Evolutionary conservation across 2,329 filamentous ascomycete genomes (phyloP).

Genomic region (Hymenoscyphus fraxineus): DNA sequence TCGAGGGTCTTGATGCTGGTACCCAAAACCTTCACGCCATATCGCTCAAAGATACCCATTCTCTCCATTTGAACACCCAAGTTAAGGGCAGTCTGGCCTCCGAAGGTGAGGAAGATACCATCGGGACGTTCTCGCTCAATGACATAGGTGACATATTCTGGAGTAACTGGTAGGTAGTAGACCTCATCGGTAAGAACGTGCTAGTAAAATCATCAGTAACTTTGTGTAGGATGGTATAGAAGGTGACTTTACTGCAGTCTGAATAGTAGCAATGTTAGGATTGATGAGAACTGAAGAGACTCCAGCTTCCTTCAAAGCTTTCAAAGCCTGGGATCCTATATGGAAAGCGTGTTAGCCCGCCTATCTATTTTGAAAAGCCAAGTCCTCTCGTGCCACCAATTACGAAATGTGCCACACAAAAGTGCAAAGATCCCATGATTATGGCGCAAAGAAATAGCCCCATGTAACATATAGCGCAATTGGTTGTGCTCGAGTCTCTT

Average conservation of each 20-base stretch:
- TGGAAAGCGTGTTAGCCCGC: constrained; percentile 20
- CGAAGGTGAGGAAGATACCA: constrained; percentile 95
- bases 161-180: constrained; percentile 96
- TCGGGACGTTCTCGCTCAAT: constrained; percentile 95
- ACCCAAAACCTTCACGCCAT: constrained; percentile 91
- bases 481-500: neutral
- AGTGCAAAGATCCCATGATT: neutral
- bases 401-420: neutral
- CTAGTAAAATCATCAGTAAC: neutral
- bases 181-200: constrained; percentile 95
- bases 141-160: constrained; percentile 95
- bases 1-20: constrained; percentile 93
- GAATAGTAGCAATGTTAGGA: constrained; percentile 97
- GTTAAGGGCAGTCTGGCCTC: constrained; percentile 95
- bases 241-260: constrained; percentile 60
- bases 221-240: neutral
- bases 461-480: neutral
- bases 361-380: neutral
- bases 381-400: neutral
- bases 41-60: constrained; percentile 91
- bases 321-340: constrained; percentile 88
- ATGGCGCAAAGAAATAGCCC: neutral
- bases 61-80: constrained; percentile 96
- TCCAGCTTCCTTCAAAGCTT: constrained; percentile 93
- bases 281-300: constrained; percentile 92